Conservation (phyloP, 495 filamentous ascomycete genomes). For the Neurospora sp. region DNA sequence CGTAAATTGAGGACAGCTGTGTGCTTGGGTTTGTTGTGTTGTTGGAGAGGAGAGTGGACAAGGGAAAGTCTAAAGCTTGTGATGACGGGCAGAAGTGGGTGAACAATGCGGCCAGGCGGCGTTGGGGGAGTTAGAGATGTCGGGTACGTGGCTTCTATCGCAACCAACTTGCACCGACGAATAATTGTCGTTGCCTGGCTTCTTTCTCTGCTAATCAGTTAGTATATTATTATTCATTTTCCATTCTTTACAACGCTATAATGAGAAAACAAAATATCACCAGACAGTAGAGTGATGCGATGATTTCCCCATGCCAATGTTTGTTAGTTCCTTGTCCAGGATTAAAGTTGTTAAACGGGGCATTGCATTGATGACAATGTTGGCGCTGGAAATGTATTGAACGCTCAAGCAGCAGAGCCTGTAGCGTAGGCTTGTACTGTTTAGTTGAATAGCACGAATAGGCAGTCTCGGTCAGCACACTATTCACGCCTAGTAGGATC, state of each 20-base stretch:
- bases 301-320: background rate
- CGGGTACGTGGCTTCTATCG: background rate
- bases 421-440: background rate
- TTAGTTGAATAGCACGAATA: background rate
- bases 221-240: background rate
- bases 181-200: background rate
- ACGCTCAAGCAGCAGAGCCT: background rate
- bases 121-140: background rate
- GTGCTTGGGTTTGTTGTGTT: background rate
- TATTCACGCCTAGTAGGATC: background rate
- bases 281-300: background rate
- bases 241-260: background rate
- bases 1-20: background rate
- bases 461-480: background rate
- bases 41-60: background rate
- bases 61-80: background rate
- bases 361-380: background rate
- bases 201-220: background rate
- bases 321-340: background rate
- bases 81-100: background rate
- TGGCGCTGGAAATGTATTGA: background rate
- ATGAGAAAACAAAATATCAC: background rate
- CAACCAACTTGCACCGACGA: background rate
- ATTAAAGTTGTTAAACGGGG: background rate
- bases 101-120: background rate